These are phyloP conservation scores for Plantago rigida DNA, from an alignment of 305 asterid species.

Conservation along the genomic window DNA sequence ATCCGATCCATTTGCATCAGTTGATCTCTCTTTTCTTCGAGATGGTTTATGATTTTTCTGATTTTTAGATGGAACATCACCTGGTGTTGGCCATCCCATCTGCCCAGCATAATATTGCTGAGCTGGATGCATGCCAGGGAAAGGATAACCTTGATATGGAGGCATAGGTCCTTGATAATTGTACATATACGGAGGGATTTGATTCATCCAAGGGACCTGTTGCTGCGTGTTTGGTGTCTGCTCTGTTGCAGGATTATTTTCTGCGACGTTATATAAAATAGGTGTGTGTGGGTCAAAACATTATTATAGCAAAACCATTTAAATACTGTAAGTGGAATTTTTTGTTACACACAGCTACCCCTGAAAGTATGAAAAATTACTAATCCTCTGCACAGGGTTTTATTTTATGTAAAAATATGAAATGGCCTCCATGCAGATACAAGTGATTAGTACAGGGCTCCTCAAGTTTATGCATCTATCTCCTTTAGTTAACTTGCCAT, in stretches of 20 bases:
- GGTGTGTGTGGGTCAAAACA: constrained; percentile 12
- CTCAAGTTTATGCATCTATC: too few relatives aligned
- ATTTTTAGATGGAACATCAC: constrained; percentile 33
- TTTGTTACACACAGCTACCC: too few relatives aligned
- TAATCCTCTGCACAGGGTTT: too few relatives aligned
- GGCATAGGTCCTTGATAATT: constrained; percentile 48
- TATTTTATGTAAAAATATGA: too few relatives aligned
- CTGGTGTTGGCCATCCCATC: constrained; percentile 51
- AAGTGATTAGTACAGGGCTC: too few relatives aligned
- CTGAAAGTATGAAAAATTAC: too few relatives aligned
- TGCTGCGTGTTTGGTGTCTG: constrained; percentile 43
- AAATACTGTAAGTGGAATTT: too few relatives aligned
- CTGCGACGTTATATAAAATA: constrained; percentile 30
- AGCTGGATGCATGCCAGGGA: constrained; percentile 45
- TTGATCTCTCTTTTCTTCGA: constrained; percentile 41
- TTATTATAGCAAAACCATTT: too few relatives aligned
- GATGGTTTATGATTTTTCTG: constrained; percentile 32
- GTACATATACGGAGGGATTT: constrained; percentile 63
- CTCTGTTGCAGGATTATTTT: constrained; percentile 38
- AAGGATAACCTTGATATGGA: constrained; percentile 44
- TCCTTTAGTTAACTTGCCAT: too few relatives aligned
- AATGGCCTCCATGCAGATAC: too few relatives aligned
- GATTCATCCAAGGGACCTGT: constrained; percentile 74
- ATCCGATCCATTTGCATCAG: constrained; percentile 33
- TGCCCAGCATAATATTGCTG: constrained; percentile 59